These are phyloP conservation scores for Globisporangium polare DNA, from an alignment of 352 stramenopile species.

Conservation along the genomic window DNA sequence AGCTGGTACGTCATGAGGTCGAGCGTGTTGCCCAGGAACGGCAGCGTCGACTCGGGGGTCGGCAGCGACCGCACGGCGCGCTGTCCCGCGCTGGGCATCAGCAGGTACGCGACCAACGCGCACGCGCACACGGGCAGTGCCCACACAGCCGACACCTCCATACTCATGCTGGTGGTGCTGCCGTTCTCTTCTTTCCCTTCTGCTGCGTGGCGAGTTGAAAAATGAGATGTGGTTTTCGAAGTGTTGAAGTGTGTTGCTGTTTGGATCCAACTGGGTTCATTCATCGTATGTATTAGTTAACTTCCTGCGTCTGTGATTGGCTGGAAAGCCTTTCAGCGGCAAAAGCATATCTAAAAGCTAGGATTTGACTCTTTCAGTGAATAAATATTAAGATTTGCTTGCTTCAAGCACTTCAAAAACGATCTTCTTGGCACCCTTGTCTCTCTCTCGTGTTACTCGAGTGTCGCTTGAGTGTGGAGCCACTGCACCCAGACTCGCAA, in stretches of 20 bases:
- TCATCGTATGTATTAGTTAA: too few species aligned
- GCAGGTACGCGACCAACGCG: not conserved
- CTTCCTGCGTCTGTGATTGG: too few species aligned
- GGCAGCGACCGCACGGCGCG: slow-evolving; percentile 12
- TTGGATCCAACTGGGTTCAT: not conserved
- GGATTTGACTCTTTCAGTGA: too few species aligned
- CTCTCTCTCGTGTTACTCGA: too few species aligned
- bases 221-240: not conserved
- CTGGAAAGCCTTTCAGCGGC: too few species aligned
- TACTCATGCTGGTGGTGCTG: not conserved
- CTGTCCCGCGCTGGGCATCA: not conserved
- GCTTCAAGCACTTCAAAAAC: too few species aligned
- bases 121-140: not conserved
- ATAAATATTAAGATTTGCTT: too few species aligned
- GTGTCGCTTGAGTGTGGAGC: too few species aligned
- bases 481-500: too few species aligned
- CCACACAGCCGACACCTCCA: not conserved
- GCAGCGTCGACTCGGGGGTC: slow-evolving; percentile 13
- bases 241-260: too few species aligned
- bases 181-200: not conserved
- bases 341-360: too few species aligned
- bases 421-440: too few species aligned
- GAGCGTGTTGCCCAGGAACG: slow-evolving; percentile 21
- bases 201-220: not conserved
- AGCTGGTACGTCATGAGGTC: slow-evolving; percentile 13